Evolutionary conservation across 352 stramenopile genomes (phyloP).

Genomic region (Globisporangium abappressorium): DNA sequence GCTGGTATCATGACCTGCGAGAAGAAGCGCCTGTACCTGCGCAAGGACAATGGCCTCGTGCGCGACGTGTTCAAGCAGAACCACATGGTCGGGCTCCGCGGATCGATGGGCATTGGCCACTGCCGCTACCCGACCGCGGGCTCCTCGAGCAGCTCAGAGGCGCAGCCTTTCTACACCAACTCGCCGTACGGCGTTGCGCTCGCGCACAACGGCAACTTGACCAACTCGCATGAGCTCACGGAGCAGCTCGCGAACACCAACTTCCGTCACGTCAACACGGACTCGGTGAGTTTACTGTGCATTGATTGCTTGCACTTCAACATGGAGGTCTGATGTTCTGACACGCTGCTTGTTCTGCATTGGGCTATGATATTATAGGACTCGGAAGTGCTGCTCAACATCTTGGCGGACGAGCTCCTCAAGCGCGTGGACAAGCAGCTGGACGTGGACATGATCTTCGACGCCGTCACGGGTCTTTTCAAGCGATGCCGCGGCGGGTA

Average conservation of each 20-base stretch:
- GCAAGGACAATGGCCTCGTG: conserved; percentile 98
- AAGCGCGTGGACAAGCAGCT: conserved; percentile 69
- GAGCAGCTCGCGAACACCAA: conserved; percentile 90
- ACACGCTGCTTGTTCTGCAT: background rate
- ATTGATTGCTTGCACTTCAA: background rate
- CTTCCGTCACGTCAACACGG: conserved; percentile 97
- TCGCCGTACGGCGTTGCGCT: conserved; percentile 98
- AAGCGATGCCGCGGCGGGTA: conserved; percentile 96
- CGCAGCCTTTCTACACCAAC: conserved; percentile 99
- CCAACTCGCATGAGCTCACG: conserved; percentile 96
- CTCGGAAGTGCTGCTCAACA: conserved; percentile 98
- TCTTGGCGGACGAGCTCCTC: conserved; percentile 96
- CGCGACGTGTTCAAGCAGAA: conserved; percentile 99
- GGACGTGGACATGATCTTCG: conserved; percentile 85
- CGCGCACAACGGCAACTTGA: conserved; percentile 99
- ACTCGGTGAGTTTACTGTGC: conserved; percentile 63
- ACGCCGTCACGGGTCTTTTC: conserved; percentile 92
- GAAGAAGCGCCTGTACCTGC: conserved; percentile 92
- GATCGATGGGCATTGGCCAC: conserved; percentile 97
- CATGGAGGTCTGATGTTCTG: background rate
- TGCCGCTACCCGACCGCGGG: conserved; percentile 98
- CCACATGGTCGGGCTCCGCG: conserved; percentile 95
- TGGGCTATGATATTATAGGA: conserved; percentile 48
- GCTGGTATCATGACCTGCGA: conserved; percentile 96
- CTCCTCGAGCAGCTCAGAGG: conserved; percentile 86